Evolutionary conservation across 2,329 filamentous ascomycete genomes (phyloP).

Genomic region (Zymoseptoria ardabiliae): DNA sequence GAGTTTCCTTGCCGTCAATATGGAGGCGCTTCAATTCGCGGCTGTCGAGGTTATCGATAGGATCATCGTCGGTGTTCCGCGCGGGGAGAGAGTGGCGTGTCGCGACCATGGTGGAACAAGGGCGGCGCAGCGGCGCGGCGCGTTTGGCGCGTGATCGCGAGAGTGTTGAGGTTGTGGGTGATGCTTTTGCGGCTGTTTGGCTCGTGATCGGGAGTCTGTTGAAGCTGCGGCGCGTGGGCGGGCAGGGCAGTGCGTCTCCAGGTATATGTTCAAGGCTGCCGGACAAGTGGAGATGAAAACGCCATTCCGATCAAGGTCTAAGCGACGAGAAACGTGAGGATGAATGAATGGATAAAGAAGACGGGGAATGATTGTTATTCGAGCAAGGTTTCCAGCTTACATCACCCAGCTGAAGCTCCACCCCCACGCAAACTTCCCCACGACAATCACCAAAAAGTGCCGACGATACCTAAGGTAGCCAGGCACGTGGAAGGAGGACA

Average conservation of each 20-base stretch:
- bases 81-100: conserved; percentile 2
- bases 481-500: too few relatives aligned
- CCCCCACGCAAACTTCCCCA: background rate
- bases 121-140: too few relatives aligned
- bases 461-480: too few relatives aligned
- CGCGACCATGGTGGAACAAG: background rate
- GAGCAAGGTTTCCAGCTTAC: background rate
- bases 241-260: background rate
- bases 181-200: background rate
- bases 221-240: background rate
- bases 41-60: background rate
- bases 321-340: background rate
- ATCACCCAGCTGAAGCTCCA: background rate
- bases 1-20: conserved; percentile 11
- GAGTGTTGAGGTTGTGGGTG: background rate
- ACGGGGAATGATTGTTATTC: background rate
- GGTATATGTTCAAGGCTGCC: background rate
- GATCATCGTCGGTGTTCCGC: background rate
- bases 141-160: background rate
- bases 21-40: conserved; percentile 6
- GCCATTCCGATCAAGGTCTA: background rate
- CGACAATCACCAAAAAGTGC: background rate
- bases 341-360: background rate
- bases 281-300: background rate
- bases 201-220: background rate